phyloP scores from a whole-genome alignment of 1,284 basidiomycete species.

The Melampsora americana region DNA sequence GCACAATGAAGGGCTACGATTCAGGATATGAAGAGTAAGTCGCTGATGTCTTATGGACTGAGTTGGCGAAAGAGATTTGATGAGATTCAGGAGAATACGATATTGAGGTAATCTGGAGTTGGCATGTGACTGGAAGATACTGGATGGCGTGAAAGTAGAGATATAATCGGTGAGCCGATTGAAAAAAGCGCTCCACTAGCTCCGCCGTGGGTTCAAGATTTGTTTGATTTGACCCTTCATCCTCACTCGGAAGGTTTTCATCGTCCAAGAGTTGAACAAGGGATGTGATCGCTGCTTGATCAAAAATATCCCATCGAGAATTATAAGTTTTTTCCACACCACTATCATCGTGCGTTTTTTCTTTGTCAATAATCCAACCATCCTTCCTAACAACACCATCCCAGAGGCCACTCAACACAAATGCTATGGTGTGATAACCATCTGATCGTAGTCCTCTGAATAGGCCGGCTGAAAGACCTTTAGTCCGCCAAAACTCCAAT shows the following conservation, averaged over 20 bases:
- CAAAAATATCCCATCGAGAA: slow-evolving; percentile 31
- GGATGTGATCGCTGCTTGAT: slow-evolving; percentile 10
- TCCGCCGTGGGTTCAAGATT: slow-evolving; percentile 26
- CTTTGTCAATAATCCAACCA: background rate
- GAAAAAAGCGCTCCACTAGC: slow-evolving; percentile 42
- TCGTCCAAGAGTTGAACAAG: slow-evolving; percentile 32
- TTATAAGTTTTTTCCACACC: slow-evolving; percentile 1
- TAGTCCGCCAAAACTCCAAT: slow-evolving; percentile 40
- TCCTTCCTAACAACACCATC: slow-evolving; percentile 13
- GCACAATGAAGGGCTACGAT: slow-evolving; percentile 20
- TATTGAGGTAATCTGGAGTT: slow-evolving; percentile 33
- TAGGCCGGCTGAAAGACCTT: slow-evolving; percentile 38
- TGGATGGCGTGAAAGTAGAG: slow-evolving; percentile 11
- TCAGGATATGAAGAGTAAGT: slow-evolving; percentile 30
- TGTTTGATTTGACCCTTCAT: slow-evolving; percentile 1
- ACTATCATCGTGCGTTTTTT: background rate
- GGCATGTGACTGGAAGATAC: slow-evolving; percentile 26
- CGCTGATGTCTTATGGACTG: slow-evolving; percentile 32
- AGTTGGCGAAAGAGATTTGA: slow-evolving; percentile 34
- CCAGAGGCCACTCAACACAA: slow-evolving; percentile 39
- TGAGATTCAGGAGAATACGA: slow-evolving; percentile 23
- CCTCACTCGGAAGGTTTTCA: slow-evolving; percentile 14
- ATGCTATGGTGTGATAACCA: slow-evolving; percentile 36
- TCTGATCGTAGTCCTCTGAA: slow-evolving; percentile 33
- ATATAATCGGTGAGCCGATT: slow-evolving; percentile 13